Base-by-base conservation (phyloP, 1,284 basidiomycete species). In the Peniophora sp. region DNA sequence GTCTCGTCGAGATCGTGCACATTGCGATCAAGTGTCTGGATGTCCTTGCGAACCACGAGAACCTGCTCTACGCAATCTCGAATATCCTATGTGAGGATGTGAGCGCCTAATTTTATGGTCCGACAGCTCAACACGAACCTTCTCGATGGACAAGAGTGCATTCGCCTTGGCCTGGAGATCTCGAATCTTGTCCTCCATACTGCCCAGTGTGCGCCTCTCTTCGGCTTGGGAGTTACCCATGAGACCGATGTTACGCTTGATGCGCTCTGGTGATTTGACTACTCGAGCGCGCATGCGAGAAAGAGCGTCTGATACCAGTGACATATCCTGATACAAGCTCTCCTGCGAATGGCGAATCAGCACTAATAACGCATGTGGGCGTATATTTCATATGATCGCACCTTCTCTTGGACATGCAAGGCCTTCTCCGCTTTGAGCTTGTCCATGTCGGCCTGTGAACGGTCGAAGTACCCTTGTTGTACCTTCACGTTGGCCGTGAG, bases 181-280 rank as follows among this genome's bases (percentile, higher is more conserved):
- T 42, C 88, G 72, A 2, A 80, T 73, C 66, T 91, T 91, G 15
- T 74, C 71, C 59, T 91, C 85, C 52, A 83, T 77, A 52, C 74
- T 65, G 0, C 74, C 70, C 14, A 88, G 71, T 0, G 72, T 72
- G 51, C 75, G 78, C 68, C 86, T 79, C 58, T 85, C 77, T 57
- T 84, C 78, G 51, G 75, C 63, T 0, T 77, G 79, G 0, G 76
- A 79, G 9, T 68, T 61, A 3, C 76, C 74, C 86, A 93, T 91
- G 23, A 79, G 75, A 14, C 74, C 67, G 54, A 95, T 93, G 43
- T 81, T 85, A 50, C 84, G 80, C 63, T 83, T 85, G 58, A 93
- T 85, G 35, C 92, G 78, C 44, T 95, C 91, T 0, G 91, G 91
- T 0, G 89, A 92, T 59, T 90, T 88, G 1, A 95, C 90, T 52